phyloP scores from a whole-genome alignment of 768 basidiomycete genomes.

The Chalciporus sphaerocephalus region DNA sequence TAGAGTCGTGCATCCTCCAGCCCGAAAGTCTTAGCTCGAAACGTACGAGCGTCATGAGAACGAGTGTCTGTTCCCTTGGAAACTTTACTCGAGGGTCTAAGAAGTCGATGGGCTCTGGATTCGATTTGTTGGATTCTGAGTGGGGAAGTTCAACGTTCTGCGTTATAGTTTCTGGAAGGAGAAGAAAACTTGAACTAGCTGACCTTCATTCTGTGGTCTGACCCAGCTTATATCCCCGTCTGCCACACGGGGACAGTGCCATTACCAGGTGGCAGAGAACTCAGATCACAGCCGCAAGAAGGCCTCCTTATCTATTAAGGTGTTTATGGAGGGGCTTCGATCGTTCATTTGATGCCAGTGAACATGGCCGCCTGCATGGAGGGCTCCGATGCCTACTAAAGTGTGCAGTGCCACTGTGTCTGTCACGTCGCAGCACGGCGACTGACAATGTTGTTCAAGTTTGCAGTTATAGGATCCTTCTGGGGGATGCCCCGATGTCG shows the following conservation, averaged over 20 bases:
- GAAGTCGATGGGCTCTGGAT: background rate
- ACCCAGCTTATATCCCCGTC: constrained; percentile 17
- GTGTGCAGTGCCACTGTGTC: too few relatives aligned
- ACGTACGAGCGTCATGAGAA: constrained; percentile 21
- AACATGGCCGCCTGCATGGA: constrained; percentile 5
- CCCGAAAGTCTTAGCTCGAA: constrained; percentile 21
- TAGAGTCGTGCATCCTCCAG: constrained; percentile 22
- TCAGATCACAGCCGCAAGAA: constrained; percentile 25
- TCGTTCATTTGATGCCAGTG: constrained; percentile 10
- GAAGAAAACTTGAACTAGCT: background rate
- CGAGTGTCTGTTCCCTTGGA: background rate
- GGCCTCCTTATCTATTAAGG: constrained; percentile 6
- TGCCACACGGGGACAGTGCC: constrained; percentile 27
- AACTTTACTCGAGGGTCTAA: background rate
- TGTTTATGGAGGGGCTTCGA: background rate
- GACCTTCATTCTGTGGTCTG: background rate
- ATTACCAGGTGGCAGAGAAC: constrained; percentile 24
- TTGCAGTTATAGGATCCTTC: constrained; percentile 3
- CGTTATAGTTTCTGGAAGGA: background rate
- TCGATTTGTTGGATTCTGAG: background rate
- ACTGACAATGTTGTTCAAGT: background rate
- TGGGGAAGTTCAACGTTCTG: background rate
- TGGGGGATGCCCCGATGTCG: background rate
- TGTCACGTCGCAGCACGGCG: too few relatives aligned
- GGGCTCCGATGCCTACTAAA: constrained; percentile 11